phyloP scores from a whole-genome alignment of 2,329 filamentous ascomycete species.

The Albifimbria verrucaria region DNA sequence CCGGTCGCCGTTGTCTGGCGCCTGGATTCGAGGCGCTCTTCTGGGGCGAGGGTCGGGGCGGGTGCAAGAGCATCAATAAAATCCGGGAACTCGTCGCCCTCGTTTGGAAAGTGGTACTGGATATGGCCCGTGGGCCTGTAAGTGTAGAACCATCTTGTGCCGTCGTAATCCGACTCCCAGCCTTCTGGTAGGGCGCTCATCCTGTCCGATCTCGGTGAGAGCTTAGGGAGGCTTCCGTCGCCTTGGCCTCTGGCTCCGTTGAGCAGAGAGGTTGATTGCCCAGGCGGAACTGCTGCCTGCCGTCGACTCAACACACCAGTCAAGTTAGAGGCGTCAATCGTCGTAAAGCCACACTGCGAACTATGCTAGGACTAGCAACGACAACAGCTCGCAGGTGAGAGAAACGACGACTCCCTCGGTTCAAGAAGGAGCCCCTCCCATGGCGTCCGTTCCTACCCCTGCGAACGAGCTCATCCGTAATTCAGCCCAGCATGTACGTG shows the following conservation, averaged over 20 bases:
- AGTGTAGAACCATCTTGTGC: constrained; percentile 54
- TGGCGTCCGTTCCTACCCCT: not conserved
- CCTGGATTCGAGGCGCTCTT: constrained; percentile 51
- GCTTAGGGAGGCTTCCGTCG: not conserved
- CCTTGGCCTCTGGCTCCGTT: not conserved
- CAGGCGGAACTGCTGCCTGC: too few species aligned
- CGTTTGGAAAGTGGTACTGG: constrained; percentile 55
- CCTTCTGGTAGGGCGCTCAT: constrained; percentile 44
- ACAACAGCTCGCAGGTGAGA: not conserved
- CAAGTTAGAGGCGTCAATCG: too few species aligned
- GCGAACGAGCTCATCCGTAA: not conserved
- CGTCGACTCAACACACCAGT: too few species aligned
- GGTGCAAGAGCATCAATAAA: constrained; percentile 38
- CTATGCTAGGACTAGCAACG: too few species aligned
- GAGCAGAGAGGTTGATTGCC: not conserved
- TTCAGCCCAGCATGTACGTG: not conserved
- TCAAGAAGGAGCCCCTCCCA: not conserved
- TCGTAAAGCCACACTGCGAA: too few species aligned
- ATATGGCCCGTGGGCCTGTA: constrained; percentile 51
- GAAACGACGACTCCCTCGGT: not conserved
- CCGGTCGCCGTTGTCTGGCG: constrained; percentile 31
- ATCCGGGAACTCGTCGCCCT: constrained; percentile 57
- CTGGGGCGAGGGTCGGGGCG: constrained; percentile 41
- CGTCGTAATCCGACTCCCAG: constrained; percentile 59
- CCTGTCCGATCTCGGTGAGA: not conserved